phyloP scores from a whole-genome alignment of 2,329 filamentous ascomycete species.

The Exophiala sp. region DNA sequence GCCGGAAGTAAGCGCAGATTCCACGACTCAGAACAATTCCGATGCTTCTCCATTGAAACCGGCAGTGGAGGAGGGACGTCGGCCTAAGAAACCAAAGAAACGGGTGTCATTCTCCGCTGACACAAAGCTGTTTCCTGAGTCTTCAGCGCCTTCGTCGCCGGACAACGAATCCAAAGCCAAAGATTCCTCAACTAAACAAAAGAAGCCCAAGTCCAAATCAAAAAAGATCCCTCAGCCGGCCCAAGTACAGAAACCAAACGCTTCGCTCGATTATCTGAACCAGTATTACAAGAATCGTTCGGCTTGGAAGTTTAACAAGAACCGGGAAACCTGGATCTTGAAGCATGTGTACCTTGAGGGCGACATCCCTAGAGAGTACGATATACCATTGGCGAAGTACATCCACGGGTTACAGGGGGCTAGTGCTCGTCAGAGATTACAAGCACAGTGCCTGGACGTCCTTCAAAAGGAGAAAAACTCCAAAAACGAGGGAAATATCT shows the following conservation, averaged over 20 bases:
- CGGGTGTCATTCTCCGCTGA: constrained; percentile 58
- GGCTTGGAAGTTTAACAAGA: constrained; percentile 95
- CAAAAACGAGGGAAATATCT: background rate
- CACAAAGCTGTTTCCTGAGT: constrained; percentile 49
- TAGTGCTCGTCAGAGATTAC: constrained; percentile 59
- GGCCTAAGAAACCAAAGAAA: constrained; percentile 20
- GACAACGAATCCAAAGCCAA: background rate
- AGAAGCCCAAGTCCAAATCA: constrained; percentile 31
- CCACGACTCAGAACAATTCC: background rate
- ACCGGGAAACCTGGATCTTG: constrained; percentile 75
- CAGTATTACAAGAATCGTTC: constrained; percentile 65
- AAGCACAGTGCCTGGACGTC: constrained; percentile 58
- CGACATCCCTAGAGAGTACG: constrained; percentile 65
- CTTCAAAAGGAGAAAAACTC: constrained; percentile 47
- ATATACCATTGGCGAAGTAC: constrained; percentile 67
- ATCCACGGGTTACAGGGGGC: constrained; percentile 71
- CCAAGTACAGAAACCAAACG: constrained; percentile 20
- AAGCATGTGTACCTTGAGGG: constrained; percentile 72
- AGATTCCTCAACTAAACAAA: constrained; percentile 5
- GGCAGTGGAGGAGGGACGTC: background rate
- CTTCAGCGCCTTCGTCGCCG: background rate
- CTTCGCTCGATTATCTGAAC: constrained; percentile 57
- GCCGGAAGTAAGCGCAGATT: background rate
- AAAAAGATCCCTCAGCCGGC: constrained; percentile 31
- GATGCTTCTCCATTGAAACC: background rate